Evolutionary conservation across 108 stramenopile genomes (phyloP), one percentile per base, ranked within the genome.

Genomic region (Chaetoceros tenuissimus): DNA sequence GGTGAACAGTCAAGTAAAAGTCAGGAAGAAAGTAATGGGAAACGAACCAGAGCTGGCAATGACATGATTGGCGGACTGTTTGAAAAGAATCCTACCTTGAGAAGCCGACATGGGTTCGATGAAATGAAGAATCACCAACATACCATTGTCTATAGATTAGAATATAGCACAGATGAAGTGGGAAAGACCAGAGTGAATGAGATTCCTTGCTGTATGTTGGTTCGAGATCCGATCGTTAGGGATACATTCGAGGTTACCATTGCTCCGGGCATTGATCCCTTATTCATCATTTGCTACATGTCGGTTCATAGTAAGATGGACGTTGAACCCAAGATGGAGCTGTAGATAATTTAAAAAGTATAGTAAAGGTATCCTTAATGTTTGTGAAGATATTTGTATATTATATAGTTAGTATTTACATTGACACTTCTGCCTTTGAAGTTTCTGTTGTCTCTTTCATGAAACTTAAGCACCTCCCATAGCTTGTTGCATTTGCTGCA

Each of bases 401-500:
- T n/a, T n/a, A n/a, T n/a, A n/a, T n/a, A n/a, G n/a, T n/a, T n/a
- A n/a, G n/a, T n/a, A n/a, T n/a, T n/a, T n/a, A n/a, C n/a, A n/a
- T n/a, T n/a, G n/a, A n/a, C n/a, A n/a, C n/a, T n/a, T n/a, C n/a
- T n/a, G n/a, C n/a, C n/a, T n/a, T n/a, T n/a, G n/a, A n/a, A n/a
- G n/a, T n/a, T n/a, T 40, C 34, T 40, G 34, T 40, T 40, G 34
- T 10, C 34, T 40, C 13, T 40, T 13, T 40, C 34, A 10, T 40
- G 8, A 40, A 40, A n/a, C n/a, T n/a, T 49, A 49, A 21, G 7
- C 65, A 22, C 80, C 75, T 58, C 81, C 85, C 43, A 86, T 49
- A 24, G 78, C 66, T 60, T 77, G 73, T 60, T 89, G 85, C 78
- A 89, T 82, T 48, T 79, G 69, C 58, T 54, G 44, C 70, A 81